phyloP scores from a whole-genome alignment of 176 grass and related monocot genomes.

The Themeda triandra region DNA sequence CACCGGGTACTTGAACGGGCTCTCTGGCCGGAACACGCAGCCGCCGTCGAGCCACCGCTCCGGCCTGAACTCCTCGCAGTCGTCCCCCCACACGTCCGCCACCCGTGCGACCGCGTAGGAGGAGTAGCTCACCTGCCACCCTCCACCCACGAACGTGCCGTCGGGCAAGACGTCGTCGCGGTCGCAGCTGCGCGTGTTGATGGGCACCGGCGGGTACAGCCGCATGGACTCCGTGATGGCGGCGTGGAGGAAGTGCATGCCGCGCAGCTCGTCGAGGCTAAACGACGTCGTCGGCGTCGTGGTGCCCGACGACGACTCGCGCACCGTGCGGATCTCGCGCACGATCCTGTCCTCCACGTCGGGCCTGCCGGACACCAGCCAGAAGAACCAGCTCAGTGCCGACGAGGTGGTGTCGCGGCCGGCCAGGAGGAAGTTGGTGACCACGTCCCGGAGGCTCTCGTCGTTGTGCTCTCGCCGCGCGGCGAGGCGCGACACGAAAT shows the following conservation, averaged over 20 bases:
- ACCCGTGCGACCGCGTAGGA: conserved; percentile 46
- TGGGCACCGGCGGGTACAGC: conserved; percentile 57
- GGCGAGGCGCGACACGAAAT: conserved; percentile 60
- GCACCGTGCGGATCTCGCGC: conserved; percentile 10
- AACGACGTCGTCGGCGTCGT: background rate
- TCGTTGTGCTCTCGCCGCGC: conserved; percentile 29
- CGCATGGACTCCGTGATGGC: conserved; percentile 66
- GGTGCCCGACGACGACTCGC: background rate
- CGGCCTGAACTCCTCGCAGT: conserved; percentile 53
- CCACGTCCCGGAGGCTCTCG: conserved; percentile 52
- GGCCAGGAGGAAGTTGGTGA: conserved; percentile 59
- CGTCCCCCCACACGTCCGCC: conserved; percentile 50
- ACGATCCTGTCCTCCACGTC: conserved; percentile 51
- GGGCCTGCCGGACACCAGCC: conserved; percentile 42
- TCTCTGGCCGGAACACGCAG: conserved; percentile 48
- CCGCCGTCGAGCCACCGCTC: conserved; percentile 53
- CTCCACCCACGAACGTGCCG: conserved; percentile 50
- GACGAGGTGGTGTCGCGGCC: conserved; percentile 74
- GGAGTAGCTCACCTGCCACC: conserved; percentile 46
- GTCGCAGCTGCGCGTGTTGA: conserved; percentile 44
- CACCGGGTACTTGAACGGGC: conserved; percentile 46
- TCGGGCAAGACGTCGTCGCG: conserved; percentile 53
- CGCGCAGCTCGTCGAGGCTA: conserved; percentile 47
- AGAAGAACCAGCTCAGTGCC: conserved; percentile 80
- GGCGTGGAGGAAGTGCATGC: conserved; percentile 65